Conservation (phyloP, 768 basidiomycete species). For the Amanita phalloides region DNA sequence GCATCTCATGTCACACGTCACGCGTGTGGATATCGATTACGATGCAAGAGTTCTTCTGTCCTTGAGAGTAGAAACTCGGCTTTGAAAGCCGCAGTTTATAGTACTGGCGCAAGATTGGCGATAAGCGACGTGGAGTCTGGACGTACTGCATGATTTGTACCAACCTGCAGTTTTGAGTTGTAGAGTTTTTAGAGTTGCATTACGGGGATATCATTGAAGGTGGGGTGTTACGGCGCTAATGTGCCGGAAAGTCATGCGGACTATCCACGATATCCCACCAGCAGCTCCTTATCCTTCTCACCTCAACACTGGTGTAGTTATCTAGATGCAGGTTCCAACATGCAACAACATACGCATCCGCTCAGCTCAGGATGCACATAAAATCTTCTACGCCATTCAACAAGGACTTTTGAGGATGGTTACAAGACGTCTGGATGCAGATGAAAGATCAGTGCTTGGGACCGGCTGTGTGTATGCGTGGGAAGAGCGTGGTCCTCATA, state of each 20-base stretch:
- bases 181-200: conserved; percentile 1
- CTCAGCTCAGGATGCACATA: conserved; percentile 69
- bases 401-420: conserved; percentile 59
- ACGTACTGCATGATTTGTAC: neutral
- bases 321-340: conserved; percentile 59
- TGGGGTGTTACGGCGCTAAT: neutral
- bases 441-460: conserved; percentile 52
- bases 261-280: neutral
- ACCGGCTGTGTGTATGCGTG: conserved; percentile 52
- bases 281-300: neutral
- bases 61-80: no score
- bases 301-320: neutral
- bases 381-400: conserved; percentile 67
- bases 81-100: no score
- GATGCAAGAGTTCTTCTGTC: no score
- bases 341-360: conserved; percentile 65
- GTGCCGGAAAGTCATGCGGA: neutral
- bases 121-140: no score
- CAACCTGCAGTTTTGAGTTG: conserved; percentile 2
- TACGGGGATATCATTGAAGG: neutral
- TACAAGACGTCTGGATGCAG: conserved; percentile 65
- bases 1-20: neutral
- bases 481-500: conserved; percentile 69
- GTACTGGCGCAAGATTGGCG: no score
- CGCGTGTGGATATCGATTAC: neutral